Percentiles rank a stretch among this genome's conserved stretches.
Evolutionary conservation across 139 green algal species (phyloP).

Genomic region (Deuterostichococcus epilithicus): DNA sequence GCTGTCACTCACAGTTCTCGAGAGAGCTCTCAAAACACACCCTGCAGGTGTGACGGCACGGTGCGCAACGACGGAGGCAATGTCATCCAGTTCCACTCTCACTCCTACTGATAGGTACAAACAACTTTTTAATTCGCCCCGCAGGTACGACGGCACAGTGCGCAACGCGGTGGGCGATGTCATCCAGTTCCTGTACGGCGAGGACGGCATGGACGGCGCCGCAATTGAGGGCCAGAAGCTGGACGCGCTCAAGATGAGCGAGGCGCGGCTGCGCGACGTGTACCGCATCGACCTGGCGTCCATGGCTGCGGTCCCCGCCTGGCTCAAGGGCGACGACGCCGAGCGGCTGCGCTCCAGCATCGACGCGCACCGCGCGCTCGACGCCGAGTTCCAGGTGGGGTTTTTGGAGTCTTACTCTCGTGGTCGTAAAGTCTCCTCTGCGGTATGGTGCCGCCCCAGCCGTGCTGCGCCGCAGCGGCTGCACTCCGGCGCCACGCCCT

Average conservation of each 20-base stretch:
- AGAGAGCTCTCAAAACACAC: no score
- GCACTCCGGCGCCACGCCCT: no score
- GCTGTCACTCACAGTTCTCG: no score
- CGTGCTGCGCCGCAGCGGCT: no score
- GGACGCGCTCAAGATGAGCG: slow-evolving; percentile 65
- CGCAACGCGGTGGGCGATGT: slow-evolving; percentile 84
- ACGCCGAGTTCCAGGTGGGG: slow-evolving; percentile 40
- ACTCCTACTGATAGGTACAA: no score
- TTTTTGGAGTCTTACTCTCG: no score
- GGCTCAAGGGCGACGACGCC: slow-evolving; percentile 48
- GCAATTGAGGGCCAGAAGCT: slow-evolving; percentile 89
- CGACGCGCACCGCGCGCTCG: slow-evolving; percentile 38
- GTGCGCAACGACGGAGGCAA: slow-evolving; percentile 89
- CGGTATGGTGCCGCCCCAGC: no score
- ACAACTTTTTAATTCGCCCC: no score
- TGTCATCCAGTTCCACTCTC: slow-evolving; percentile 94
- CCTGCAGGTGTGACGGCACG: slow-evolving; percentile 87
- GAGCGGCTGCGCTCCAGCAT: slow-evolving; percentile 54
- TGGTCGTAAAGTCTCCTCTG: no score
- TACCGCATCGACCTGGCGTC: slow-evolving; percentile 60
- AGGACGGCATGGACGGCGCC: slow-evolving; percentile 97
- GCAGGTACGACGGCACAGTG: slow-evolving; percentile 91
- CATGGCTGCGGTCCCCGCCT: slow-evolving; percentile 50
- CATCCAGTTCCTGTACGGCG: slow-evolving; percentile 98
- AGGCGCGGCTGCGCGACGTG: slow-evolving; percentile 12